phyloP scores from a whole-genome alignment of 108 stramenopile species.

The Discostella stelligeroides region DNA sequence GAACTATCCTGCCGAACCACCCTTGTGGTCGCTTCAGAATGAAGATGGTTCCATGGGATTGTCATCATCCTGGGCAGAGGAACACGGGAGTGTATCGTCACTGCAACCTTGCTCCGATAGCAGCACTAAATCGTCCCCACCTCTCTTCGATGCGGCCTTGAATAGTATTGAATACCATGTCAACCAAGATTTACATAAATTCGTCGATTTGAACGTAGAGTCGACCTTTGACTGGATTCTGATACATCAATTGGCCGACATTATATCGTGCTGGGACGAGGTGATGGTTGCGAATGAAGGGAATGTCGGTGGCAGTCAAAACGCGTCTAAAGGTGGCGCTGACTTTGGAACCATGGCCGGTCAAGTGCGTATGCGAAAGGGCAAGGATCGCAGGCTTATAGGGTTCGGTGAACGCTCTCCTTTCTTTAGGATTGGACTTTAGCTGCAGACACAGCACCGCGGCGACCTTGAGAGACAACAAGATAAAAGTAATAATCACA shows the following conservation, averaged over 20 bases:
- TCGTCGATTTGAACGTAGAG: slow-evolving; percentile 54
- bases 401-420: slow-evolving; percentile 45
- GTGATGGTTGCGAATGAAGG: slow-evolving; percentile 39
- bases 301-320: slow-evolving; percentile 4
- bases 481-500: too few species aligned
- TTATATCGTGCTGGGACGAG: slow-evolving; percentile 58
- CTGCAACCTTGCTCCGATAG: slow-evolving; percentile 13
- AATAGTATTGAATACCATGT: slow-evolving; percentile 54
- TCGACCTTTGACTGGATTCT: slow-evolving; percentile 76
- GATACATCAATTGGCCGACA: slow-evolving; percentile 58
- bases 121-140: slow-evolving; percentile 12
- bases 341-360: background rate
- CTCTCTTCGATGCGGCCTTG: slow-evolving; percentile 52
- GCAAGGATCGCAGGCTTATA: slow-evolving; percentile 40
- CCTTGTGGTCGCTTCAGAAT: slow-evolving; percentile 57
- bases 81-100: slow-evolving; percentile 31
- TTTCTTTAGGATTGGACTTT: slow-evolving; percentile 39
- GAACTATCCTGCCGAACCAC: slow-evolving; percentile 63
- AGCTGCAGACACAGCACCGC: background rate
- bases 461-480: background rate
- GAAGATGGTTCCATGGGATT: slow-evolving; percentile 28
- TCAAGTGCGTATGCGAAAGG: slow-evolving; percentile 34
- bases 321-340: slow-evolving; percentile 4
- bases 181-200: slow-evolving; percentile 56
- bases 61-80: slow-evolving; percentile 19